Conservation (phyloP, 2,329 filamentous ascomycete species). For the Verticillium klebahnii region DNA sequence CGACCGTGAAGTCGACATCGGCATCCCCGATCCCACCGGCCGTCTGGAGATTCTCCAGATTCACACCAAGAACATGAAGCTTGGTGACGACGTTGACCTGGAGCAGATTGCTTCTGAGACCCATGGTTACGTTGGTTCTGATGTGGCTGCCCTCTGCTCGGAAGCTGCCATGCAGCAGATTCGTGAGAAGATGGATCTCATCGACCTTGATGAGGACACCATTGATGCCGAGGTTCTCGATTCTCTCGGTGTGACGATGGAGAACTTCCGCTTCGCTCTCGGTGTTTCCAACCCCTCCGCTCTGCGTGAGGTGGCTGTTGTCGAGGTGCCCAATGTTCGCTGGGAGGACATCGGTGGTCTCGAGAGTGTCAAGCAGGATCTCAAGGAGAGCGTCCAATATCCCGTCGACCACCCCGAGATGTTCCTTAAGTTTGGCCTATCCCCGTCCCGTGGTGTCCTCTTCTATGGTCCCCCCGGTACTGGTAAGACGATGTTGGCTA, state of each 20-base stretch:
- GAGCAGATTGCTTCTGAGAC: slow-evolving; percentile 97
- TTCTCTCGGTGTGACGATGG: slow-evolving; percentile 97
- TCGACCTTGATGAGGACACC: slow-evolving; percentile 97
- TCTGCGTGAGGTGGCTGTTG: slow-evolving; percentile 96
- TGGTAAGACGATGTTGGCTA: slow-evolving; percentile 99
- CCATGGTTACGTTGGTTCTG: slow-evolving; percentile 97
- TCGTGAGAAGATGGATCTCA: slow-evolving; percentile 99
- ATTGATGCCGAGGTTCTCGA: slow-evolving; percentile 98
- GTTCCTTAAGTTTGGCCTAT: slow-evolving; percentile 99
- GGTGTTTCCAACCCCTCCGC: slow-evolving; percentile 98
- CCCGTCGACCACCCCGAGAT: slow-evolving; percentile 99
- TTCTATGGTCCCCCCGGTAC: slow-evolving; percentile 99
- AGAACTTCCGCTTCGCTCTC: slow-evolving; percentile 98
- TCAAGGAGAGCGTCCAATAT: slow-evolving; percentile 98
- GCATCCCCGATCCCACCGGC: slow-evolving; percentile 94
- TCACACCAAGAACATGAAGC: slow-evolving; percentile 99
- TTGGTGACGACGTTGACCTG: slow-evolving; percentile 91
- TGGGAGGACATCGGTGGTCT: slow-evolving; percentile 99
- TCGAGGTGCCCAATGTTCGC: slow-evolving; percentile 97
- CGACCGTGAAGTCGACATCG: slow-evolving; percentile 97
- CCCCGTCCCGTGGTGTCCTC: slow-evolving; percentile 93
- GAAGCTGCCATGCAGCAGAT: slow-evolving; percentile 99
- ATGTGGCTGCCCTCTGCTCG: slow-evolving; percentile 96
- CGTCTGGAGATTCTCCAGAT: slow-evolving; percentile 99
- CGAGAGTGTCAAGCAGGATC: slow-evolving; percentile 97